Base-by-base conservation (phyloP, 2,329 filamentous ascomycete species). In the Aspergillus neotritici region DNA sequence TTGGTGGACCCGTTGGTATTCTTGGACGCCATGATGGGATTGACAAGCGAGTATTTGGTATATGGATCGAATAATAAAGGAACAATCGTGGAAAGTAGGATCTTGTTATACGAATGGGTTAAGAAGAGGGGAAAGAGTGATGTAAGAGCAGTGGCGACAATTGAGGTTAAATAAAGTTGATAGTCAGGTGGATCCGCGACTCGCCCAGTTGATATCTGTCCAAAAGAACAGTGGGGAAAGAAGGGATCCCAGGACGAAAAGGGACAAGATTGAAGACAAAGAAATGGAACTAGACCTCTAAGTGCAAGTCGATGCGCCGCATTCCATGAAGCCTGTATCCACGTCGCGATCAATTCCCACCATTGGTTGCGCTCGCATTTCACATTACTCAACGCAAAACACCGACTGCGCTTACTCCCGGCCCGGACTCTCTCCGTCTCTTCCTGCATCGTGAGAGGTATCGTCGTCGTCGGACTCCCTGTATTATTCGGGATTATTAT, bases 231-330 rank as follows among this genome's bases (percentile, higher is more conserved):
- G 21, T 25, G 21, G 21, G 5, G 35, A 13, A 37, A 29, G 14
- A 37, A 13, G n/a, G n/a, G n/a, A n/a, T n/a, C n/a, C n/a, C n/a
- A 37, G 25, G 8, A 30, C 14, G 12, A 12, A 5, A 29, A 38
- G 30, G 39, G 15, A 41, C 12, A 34, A 14, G 15, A 16, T 30
- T 34, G 37, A 41, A 37, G 17, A 34, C n/a, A 21, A 42, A 35
- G 41, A 37, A 50, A 47, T 42, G 43, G 31, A 29, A 49, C 60
- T 56, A 60, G 54, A 49, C 58, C 61, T 51, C 59, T 64, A 63
- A 65, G 62, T 60, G 62, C 63, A 61, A 55, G 61, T 57, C 46
- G 51, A 52, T 49, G 48, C 47, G 53, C 35, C 52, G 9, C 21
- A 21, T 31, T 10, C 29, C 15, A 33, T 33, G 37, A 44, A 40